Conservation (phyloP, 2,329 filamentous ascomycete species). For the Chaetomiaceae sp. region DNA sequence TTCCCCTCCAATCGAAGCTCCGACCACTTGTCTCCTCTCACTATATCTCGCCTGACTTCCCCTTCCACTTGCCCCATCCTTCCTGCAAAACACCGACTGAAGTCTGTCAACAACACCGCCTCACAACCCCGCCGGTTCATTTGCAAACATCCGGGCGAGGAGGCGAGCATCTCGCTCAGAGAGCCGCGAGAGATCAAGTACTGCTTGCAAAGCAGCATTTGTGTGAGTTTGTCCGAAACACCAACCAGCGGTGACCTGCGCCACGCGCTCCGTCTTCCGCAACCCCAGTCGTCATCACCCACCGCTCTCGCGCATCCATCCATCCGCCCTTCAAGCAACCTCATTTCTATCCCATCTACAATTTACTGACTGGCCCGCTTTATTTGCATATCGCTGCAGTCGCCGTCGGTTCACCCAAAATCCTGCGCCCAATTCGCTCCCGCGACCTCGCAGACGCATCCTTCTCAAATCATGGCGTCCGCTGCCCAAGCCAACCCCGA, state of each 20-base stretch:
- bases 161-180: not conserved
- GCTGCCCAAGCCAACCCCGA: constrained; percentile 46
- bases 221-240: constrained; percentile 12
- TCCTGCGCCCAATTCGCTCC: too few relatives aligned
- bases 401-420: too few relatives aligned
- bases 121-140: not conserved
- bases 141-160: too few relatives aligned
- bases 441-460: too few relatives aligned
- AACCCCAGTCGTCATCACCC: constrained; percentile 12
- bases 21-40: constrained; percentile 1
- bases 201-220: constrained; percentile 11
- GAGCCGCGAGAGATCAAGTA: constrained; percentile 1
- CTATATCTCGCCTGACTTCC: not conserved
- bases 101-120: not conserved
- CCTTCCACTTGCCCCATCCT: constrained; percentile 6
- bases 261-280: constrained; percentile 14
- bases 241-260: constrained; percentile 13
- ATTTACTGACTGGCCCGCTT: not conserved
- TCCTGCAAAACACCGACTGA: constrained; percentile 1
- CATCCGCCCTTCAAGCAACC: not conserved
- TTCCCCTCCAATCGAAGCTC: constrained; percentile 3
- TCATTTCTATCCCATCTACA: not conserved
- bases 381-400: constrained; percentile 4
- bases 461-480: constrained; percentile 37
- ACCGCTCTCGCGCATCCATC: not conserved